Base-by-base conservation (phyloP, 805 yeast genomes). In the Saccharomycopsis javanensis region DNA sequence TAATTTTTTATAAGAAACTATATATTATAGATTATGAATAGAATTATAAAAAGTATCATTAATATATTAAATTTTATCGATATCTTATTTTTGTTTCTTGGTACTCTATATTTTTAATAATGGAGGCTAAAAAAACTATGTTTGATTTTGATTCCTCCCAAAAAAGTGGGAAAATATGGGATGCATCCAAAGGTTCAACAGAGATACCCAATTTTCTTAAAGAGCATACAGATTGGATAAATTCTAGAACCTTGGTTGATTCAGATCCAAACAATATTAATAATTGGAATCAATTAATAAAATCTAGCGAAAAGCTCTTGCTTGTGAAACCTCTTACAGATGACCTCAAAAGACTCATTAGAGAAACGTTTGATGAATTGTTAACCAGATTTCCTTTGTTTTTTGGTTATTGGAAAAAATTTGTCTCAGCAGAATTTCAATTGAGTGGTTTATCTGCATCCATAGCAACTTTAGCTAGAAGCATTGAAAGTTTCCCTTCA, bases 331-430 rank as follows among this genome's bases (percentile, higher is more conserved):
- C 56, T 23, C 53, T 58, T 51, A 60, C 55, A 50, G 55, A 55
- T 6, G 33, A 50, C n/a, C 20, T 53, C 31, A 53, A 55, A 25
- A 20, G 28, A 13, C n/a, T 64, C 5, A 56, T 71, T 1, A 61
- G 57, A 20, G 51, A 56, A 1, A 73, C 76, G 18, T 74, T 78
- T 55, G 69, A 70, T 18, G 71, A 70, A 28, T 65, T 84, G 2
- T 65, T 86, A n/a, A 58, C 68, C 0, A 69, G 77, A 55, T 85
- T 77, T 61, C 94, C 94, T 0, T 73, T 78, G 55, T 69, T 82
- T 18, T 71, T 75, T n/a, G 77, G 74, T 7, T 78, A 79, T 64
- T 86, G 94, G 94, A 81, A 80, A 65, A 74, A 75, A 56, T 84
- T 75, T 65, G 78, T 78, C 57, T 73, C 82, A 0, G 65, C 85